Evolutionary conservation across 331 rosid species (phyloP).

Genomic region (Dryas integrifolia): DNA sequence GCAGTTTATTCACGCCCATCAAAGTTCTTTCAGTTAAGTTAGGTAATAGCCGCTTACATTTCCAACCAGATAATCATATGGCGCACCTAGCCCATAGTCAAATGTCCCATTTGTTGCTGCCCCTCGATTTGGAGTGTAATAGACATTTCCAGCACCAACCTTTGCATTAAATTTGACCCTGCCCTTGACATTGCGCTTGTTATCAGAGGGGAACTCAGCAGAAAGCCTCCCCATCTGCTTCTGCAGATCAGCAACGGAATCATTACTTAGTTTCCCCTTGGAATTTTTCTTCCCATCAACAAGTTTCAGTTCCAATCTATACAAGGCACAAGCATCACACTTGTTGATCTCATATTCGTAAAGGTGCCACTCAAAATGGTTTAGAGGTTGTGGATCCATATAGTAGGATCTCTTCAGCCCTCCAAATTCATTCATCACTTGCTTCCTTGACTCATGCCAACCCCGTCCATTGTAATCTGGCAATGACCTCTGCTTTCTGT

Average conservation of each 20-base stretch:
- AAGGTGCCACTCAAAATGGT: constrained; percentile 96
- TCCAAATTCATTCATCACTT: constrained; percentile 86
- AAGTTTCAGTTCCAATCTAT: constrained; percentile 85
- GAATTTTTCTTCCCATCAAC: constrained; percentile 92
- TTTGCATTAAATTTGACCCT: constrained; percentile 63
- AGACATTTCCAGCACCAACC: constrained; percentile 60
- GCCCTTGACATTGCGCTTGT: constrained; percentile 69
- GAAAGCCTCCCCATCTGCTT: constrained; percentile 99
- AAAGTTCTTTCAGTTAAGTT: constrained; percentile 36
- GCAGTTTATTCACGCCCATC: constrained; percentile 37
- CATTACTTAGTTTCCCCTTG: constrained; percentile 61
- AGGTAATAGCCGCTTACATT: constrained; percentile 57
- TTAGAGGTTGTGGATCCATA: constrained; percentile 96
- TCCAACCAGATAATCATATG: constrained; percentile 71
- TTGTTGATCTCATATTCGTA: constrained; percentile 94
- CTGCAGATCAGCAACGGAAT: constrained; percentile 93
- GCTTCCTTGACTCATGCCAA: constrained; percentile 99
- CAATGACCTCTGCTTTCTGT: constrained; percentile 95
- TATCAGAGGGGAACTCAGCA: constrained; percentile 82
- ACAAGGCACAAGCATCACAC: constrained; percentile 90
- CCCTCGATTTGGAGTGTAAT: constrained; percentile 51
- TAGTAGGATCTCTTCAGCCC: constrained; percentile 98
- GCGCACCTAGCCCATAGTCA: constrained; percentile 61
- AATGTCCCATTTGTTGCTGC: constrained; percentile 51
- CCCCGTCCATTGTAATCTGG: constrained; percentile 98